phyloP scores from a whole-genome alignment of 73 alveolate species.

The Paramecium sonneborni region DNA sequence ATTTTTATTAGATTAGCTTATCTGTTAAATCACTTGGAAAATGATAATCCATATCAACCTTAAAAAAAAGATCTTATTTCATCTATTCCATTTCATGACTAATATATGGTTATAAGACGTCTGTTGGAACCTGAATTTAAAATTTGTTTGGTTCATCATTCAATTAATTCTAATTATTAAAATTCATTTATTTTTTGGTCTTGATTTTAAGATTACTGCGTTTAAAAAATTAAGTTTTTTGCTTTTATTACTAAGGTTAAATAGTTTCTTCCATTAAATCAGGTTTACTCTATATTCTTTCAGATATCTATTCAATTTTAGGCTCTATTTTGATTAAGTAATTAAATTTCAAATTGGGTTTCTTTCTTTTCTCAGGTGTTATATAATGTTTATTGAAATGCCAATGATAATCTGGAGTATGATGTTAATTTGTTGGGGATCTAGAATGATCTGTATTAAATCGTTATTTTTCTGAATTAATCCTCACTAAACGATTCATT shows the following conservation, averaged over 20 bases:
- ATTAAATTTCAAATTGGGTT: not conserved
- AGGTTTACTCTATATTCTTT: not conserved
- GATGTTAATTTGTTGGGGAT: not conserved
- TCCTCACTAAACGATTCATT: not conserved
- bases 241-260: not conserved
- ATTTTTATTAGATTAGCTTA: not conserved
- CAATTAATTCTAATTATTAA: not conserved
- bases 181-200: not conserved
- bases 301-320: not conserved
- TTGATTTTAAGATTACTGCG: not conserved
- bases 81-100: not conserved
- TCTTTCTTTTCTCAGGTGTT: not conserved
- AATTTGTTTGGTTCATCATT: not conserved
- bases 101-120: constrained; percentile 15
- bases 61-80: constrained; percentile 27
- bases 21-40: constrained; percentile 16
- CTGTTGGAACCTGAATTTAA: not conserved
- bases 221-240: not conserved
- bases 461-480: not conserved
- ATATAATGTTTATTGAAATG: not conserved
- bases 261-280: not conserved
- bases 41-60: constrained; percentile 6
- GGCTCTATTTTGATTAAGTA: not conserved
- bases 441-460: not conserved
- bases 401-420: constrained; percentile 9